phyloP scores from a whole-genome alignment of 768 basidiomycete species.

The Scleroderma bovista region DNA sequence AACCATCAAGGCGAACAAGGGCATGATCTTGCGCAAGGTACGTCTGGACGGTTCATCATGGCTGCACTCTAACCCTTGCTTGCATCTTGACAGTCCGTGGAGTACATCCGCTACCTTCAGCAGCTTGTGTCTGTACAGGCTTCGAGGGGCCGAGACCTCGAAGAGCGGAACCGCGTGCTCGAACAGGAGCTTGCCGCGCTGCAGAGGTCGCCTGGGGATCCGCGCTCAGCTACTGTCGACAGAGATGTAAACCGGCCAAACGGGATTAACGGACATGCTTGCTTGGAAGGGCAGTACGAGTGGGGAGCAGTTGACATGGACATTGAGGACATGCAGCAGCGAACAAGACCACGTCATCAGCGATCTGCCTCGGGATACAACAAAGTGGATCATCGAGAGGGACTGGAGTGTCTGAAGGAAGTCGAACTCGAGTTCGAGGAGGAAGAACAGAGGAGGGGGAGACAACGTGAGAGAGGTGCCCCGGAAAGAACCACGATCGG shows the following conservation, averaged over 20 bases:
- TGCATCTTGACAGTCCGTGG: constrained; percentile 35
- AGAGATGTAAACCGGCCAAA: neutral
- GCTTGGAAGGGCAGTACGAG: neutral
- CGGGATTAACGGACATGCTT: too few species aligned
- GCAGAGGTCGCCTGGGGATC: constrained; percentile 13
- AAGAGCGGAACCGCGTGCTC: constrained; percentile 53
- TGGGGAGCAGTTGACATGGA: neutral
- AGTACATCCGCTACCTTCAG: constrained; percentile 70
- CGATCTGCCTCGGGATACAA: neutral
- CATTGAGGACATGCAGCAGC: neutral
- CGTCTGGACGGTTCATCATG: neutral
- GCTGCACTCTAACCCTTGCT: neutral
- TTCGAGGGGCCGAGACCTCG: constrained; percentile 71
- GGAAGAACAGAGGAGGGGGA: constrained; percentile 14
- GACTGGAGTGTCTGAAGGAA: neutral
- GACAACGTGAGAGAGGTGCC: constrained; percentile 3
- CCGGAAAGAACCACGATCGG: neutral
- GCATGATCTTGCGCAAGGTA: constrained; percentile 85
- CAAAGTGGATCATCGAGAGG: neutral
- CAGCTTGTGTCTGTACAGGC: constrained; percentile 81
- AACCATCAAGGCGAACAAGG: constrained; percentile 88
- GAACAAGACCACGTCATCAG: neutral
- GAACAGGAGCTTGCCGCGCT: constrained; percentile 24
- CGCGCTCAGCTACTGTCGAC: neutral
- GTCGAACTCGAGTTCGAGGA: constrained; percentile 5